A percentile compares a stretch with the other conserved stretches of the same genome.
phyloP scores from a whole-genome alignment of 805 yeast species.

The Candida lessepsii region DNA sequence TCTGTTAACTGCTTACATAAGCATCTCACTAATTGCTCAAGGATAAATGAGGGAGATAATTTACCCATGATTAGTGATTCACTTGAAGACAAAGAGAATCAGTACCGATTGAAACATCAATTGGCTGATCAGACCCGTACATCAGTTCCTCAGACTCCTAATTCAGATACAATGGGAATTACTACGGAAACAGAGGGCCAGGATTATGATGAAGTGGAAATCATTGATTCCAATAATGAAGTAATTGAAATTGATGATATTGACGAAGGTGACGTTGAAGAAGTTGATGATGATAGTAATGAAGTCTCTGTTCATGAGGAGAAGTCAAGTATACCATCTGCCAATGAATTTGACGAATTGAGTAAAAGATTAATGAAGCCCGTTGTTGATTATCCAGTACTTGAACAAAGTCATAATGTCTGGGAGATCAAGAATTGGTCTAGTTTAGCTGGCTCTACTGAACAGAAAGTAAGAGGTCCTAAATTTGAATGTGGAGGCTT shows the following conservation, averaged over 20 bases:
- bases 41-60: conserved; percentile 5
- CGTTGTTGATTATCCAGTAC: conserved; percentile 37
- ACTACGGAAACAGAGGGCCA: background rate
- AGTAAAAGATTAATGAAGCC: conserved; percentile 36
- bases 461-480: conserved; percentile 46
- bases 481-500: conserved; percentile 57
- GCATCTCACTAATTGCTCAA: conserved; percentile 4
- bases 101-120: conserved; percentile 9
- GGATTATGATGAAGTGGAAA: conserved; percentile 7
- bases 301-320: background rate
- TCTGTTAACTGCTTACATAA: background rate
- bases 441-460: conserved; percentile 33
- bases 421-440: conserved; percentile 56
- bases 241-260: conserved; percentile 16
- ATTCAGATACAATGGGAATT: background rate
- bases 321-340: conserved; percentile 20
- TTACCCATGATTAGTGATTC: conserved; percentile 14
- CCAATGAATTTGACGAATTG: conserved; percentile 30
- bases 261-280: conserved; percentile 16
- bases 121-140: background rate
- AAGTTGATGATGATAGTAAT: conserved; percentile 13
- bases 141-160: background rate
- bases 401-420: conserved; percentile 35
- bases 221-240: conserved; percentile 5
- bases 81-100: conserved; percentile 15